phyloP scores from a whole-genome alignment of 2,329 filamentous ascomycete genomes.

The Paecilomyces variotii region DNA sequence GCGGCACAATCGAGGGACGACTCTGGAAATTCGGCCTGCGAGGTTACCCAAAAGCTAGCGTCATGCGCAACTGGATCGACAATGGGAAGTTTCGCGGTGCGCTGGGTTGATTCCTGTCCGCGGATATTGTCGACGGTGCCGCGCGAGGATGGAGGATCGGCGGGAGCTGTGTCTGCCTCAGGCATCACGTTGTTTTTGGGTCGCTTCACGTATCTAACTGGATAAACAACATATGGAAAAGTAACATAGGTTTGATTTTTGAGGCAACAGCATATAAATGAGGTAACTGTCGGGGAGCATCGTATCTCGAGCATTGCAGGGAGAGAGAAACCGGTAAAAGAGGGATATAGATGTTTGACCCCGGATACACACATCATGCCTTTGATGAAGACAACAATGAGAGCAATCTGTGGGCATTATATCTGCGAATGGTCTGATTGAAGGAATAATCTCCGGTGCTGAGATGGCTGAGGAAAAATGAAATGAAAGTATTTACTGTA shows the following conservation, averaged over 20 bases:
- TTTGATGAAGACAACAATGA: constrained; percentile 24
- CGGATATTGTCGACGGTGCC: neutral
- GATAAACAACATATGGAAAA: neutral
- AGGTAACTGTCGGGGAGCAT: constrained; percentile 16
- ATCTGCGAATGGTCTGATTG: constrained; percentile 37
- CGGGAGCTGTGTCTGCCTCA: neutral
- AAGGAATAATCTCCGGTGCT: too few species aligned
- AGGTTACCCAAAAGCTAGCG: neutral
- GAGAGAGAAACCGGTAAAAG: constrained; percentile 14
- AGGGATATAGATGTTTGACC: constrained; percentile 28
- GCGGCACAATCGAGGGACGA: constrained; percentile 4
- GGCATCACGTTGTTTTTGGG: neutral
- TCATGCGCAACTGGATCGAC: neutral
- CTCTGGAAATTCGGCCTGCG: neutral
- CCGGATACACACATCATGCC: constrained; percentile 11
- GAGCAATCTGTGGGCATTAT: constrained; percentile 40
- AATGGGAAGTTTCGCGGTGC: neutral
- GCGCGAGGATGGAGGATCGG: neutral
- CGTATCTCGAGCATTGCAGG: constrained; percentile 19
- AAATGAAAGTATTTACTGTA: too few species aligned
- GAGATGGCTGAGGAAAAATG: neutral
- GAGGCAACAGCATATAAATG: neutral
- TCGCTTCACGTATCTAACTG: neutral
- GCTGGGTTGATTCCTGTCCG: neutral
- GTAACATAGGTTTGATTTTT: neutral